A percentile compares a stretch with the other conserved stretches of the same genome.
Conservation (phyloP, 1,139 yeast genomes). For the Yamadazyma siamensis region DNA sequence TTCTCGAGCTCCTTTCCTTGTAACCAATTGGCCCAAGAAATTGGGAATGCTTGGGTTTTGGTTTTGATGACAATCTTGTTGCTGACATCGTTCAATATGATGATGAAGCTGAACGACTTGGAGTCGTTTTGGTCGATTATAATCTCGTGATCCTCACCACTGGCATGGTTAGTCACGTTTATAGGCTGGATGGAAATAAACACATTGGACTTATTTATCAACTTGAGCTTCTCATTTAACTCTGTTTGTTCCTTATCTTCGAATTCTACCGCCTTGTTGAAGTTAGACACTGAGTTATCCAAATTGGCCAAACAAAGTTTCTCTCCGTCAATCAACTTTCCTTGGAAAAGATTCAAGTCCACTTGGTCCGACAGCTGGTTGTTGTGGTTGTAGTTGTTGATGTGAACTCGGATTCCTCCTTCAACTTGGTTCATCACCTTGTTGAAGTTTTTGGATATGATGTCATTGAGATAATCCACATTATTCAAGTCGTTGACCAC, state of each 20-base stretch:
- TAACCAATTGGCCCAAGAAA: conserved; percentile 86
- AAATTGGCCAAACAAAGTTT: conserved; percentile 84
- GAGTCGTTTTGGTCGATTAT: conserved; percentile 38
- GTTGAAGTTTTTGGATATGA: conserved; percentile 68
- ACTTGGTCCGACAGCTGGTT: conserved; percentile 14
- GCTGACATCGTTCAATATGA: conserved; percentile 72
- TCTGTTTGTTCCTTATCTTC: conserved; percentile 21
- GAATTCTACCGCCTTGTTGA: conserved; percentile 23
- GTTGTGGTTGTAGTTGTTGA: conserved; percentile 50
- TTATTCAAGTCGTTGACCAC: conserved; percentile 81
- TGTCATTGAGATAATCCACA: conserved; percentile 59
- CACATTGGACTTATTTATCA: conserved; percentile 56
- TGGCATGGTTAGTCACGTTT: conserved; percentile 12
- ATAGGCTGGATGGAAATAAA: conserved; percentile 78
- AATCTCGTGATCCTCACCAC: conserved; percentile 19
- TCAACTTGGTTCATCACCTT: conserved; percentile 90
- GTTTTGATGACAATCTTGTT: conserved; percentile 72
- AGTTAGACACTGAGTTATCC: conserved; percentile 63
- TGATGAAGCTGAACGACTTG: conserved; percentile 56
- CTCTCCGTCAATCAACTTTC: conserved; percentile 82
- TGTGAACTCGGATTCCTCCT: conserved; percentile 69
- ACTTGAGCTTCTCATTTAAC: conserved; percentile 17
- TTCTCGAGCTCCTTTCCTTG: conserved; percentile 45
- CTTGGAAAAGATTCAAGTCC: conserved; percentile 68
- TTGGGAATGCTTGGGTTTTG: conserved; percentile 86